Percentiles rank a stretch among this genome's conserved stretches.
Conservation (phyloP, 2,329 filamentous ascomycete species). For the Cryphonectria japonica region DNA sequence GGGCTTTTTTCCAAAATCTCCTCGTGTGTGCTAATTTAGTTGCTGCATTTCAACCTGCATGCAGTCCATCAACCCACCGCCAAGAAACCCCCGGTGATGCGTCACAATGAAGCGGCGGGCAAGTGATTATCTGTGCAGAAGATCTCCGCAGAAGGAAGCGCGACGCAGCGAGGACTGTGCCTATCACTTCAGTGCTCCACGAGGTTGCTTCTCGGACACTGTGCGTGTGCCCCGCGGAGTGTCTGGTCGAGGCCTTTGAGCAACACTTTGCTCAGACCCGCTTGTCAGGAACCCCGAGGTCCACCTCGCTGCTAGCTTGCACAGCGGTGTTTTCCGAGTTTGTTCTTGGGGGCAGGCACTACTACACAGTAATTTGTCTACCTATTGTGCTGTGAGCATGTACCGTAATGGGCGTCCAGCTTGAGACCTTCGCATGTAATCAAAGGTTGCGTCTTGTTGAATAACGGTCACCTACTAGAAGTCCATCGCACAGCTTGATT, state of each 20-base stretch:
- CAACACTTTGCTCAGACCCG: not conserved
- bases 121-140: not conserved
- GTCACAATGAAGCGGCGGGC: not conserved
- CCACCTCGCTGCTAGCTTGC: not conserved
- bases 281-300: not conserved
- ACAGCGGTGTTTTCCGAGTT: conserved; percentile 2
- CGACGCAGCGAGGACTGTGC: not conserved
- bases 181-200: not conserved
- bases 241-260: not conserved
- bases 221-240: not conserved
- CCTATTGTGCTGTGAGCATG: not conserved
- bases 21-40: not conserved
- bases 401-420: not conserved
- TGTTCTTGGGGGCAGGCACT: not conserved
- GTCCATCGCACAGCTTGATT: not conserved
- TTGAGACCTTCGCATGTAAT: no score
- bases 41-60: not conserved
- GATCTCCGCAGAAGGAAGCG: conserved; percentile 3
- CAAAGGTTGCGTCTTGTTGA: not conserved
- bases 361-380: not conserved
- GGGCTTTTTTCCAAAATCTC: not conserved
- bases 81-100: not conserved
- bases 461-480: not conserved
- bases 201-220: not conserved
- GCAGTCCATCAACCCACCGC: not conserved